These are phyloP conservation scores for Aspergillus ruber DNA, from an alignment of 2,329 filamentous ascomycete species.

Conservation along the genomic window DNA sequence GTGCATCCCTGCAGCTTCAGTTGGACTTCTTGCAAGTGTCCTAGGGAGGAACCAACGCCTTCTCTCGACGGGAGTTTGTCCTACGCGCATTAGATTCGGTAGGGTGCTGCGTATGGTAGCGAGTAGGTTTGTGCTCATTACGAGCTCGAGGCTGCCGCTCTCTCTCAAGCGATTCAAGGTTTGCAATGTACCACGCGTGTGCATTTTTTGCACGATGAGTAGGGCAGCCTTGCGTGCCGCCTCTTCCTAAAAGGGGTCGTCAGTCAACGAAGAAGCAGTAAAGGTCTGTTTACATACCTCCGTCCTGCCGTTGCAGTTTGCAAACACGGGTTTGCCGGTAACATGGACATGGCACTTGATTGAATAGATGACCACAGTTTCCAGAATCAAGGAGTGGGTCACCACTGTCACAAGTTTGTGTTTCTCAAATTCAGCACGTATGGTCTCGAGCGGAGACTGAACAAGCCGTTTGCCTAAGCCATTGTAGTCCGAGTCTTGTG, in stretches of 20 bases:
- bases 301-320: background rate
- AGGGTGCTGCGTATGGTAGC: slow-evolving; percentile 1
- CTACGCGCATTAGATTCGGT: slow-evolving; percentile 1
- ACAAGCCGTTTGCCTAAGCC: background rate
- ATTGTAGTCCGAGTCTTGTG: background rate
- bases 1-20: background rate
- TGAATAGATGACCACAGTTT: background rate
- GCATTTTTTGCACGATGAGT: background rate
- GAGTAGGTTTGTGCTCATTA: slow-evolving; percentile 5
- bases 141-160: background rate
- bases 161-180: background rate
- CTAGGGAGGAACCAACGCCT: background rate
- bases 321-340: background rate
- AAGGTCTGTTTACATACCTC: background rate
- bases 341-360: background rate
- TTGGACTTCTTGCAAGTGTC: background rate
- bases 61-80: background rate
- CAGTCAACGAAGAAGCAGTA: background rate
- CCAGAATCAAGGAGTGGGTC: background rate
- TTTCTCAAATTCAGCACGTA: background rate
- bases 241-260: slow-evolving; percentile 1
- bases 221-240: slow-evolving; percentile 2
- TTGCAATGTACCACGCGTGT: background rate
- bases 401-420: background rate
- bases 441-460: background rate